Evolutionary conservation across 305 asterid species (phyloP).

Genomic region (Rubia peregrina): DNA sequence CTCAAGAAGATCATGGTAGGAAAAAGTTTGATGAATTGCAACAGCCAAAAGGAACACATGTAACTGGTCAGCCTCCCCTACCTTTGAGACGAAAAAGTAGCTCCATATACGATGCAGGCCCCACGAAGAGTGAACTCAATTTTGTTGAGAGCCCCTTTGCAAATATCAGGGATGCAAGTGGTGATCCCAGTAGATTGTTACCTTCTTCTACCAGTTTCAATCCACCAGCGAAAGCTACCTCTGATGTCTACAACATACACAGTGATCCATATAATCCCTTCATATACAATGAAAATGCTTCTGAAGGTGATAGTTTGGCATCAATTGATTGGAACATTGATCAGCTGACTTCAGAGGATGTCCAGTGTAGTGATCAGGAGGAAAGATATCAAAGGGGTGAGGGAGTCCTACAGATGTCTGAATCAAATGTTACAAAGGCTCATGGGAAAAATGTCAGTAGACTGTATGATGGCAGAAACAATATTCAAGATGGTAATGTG

Average conservation of each 20-base stretch:
- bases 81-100: slow-evolving; percentile 71
- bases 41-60: slow-evolving; percentile 40
- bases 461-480: slow-evolving; percentile 30
- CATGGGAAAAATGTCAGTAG: slow-evolving; percentile 21
- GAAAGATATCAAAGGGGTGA: slow-evolving; percentile 34
- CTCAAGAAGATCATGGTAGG: slow-evolving; percentile 40
- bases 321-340: slow-evolving; percentile 36
- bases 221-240: slow-evolving; percentile 29
- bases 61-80: slow-evolving; percentile 53
- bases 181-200: slow-evolving; percentile 31
- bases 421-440: slow-evolving; percentile 26
- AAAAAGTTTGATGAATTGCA: slow-evolving; percentile 53
- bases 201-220: slow-evolving; percentile 49
- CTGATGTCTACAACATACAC: slow-evolving; percentile 31
- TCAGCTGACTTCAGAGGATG: slow-evolving; percentile 31
- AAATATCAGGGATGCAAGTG: slow-evolving; percentile 39
- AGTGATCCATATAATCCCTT: slow-evolving; percentile 28
- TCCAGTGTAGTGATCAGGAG: slow-evolving; percentile 25
- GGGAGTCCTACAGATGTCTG: slow-evolving; percentile 26
- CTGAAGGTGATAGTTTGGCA: slow-evolving; percentile 26
- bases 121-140: slow-evolving; percentile 44
- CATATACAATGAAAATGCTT: slow-evolving; percentile 26
- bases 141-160: slow-evolving; percentile 34
- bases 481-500: slow-evolving; percentile 30
- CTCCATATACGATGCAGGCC: slow-evolving; percentile 53